phyloP scores from a whole-genome alignment of 208 protist species.

The Leishmania lainsoni region DNA sequence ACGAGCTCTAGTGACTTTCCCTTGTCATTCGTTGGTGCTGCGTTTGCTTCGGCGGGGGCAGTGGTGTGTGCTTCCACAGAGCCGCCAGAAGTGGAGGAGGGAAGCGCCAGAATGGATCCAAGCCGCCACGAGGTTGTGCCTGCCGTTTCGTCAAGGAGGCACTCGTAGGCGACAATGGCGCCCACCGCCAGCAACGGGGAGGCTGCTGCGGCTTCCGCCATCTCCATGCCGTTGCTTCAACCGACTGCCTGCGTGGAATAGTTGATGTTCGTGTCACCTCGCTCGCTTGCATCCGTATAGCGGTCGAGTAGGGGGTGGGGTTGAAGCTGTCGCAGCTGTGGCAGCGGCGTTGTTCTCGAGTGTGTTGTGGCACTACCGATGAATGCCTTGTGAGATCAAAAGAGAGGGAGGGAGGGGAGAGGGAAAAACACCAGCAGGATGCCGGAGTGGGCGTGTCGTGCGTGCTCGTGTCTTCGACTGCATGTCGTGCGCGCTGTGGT shows the following conservation, averaged over 20 bases:
- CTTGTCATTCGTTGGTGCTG: not conserved
- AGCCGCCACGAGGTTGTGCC: conserved; percentile 26
- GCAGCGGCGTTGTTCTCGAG: too few species aligned
- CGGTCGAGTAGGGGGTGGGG: too few species aligned
- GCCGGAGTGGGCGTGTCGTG: not conserved
- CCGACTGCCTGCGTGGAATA: not conserved
- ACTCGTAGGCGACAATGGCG: conserved; percentile 56
- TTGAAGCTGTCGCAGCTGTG: too few species aligned
- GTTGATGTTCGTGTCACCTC: too few species aligned
- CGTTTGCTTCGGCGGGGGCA: not conserved
- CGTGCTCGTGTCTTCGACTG: too few species aligned
- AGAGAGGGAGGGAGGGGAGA: conserved; percentile 1
- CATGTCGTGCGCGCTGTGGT: too few species aligned
- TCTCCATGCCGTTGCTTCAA: not conserved
- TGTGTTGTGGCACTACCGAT: not conserved
- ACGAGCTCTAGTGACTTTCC: not conserved
- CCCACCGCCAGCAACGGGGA: conserved; percentile 19
- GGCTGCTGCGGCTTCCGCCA: not conserved
- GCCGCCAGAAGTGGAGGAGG: not conserved
- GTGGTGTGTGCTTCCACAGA: not conserved
- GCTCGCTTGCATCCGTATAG: too few species aligned
- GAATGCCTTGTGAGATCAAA: not conserved
- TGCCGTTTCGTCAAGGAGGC: conserved; percentile 23
- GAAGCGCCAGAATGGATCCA: conserved; percentile 19
- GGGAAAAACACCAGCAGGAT: not conserved